Percentiles rank a stretch among this genome's conserved stretches.
Evolutionary conservation across 2,329 filamentous ascomycete species (phyloP).

Genomic region (Fusarium nematophilum): DNA sequence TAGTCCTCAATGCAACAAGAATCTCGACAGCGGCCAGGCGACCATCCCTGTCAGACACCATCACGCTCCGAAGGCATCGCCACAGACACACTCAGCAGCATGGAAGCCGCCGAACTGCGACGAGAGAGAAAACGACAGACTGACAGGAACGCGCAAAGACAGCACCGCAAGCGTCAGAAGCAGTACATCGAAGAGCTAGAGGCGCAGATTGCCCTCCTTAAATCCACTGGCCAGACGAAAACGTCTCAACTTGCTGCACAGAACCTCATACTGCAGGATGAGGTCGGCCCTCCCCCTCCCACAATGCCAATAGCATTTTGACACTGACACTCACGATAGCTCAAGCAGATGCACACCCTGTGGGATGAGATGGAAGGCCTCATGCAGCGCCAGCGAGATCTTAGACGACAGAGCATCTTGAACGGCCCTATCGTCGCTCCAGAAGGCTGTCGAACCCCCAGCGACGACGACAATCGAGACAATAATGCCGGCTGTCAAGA

Average conservation of each 20-base stretch:
- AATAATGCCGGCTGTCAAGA: background rate
- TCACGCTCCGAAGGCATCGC: background rate
- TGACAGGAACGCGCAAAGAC: constrained; percentile 11
- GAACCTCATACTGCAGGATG: constrained; percentile 9
- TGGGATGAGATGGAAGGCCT: constrained; percentile 18
- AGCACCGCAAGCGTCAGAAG: constrained; percentile 18
- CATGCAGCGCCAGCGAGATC: constrained; percentile 7
- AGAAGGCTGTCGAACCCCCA: background rate
- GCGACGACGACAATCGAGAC: background rate
- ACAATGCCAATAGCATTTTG: background rate
- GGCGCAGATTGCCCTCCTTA: constrained; percentile 9
- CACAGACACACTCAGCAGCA: background rate
- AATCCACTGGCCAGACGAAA: background rate
- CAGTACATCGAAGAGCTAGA: constrained; percentile 14
- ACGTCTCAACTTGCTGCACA: constrained; percentile 6
- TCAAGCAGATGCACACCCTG: background rate
- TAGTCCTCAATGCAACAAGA: too few species aligned
- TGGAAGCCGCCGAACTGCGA: background rate
- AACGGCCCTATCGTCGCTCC: background rate
- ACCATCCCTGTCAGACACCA: too few species aligned
- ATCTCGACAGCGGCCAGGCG: too few species aligned
- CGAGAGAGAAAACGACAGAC: constrained; percentile 16
- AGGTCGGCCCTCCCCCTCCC: background rate
- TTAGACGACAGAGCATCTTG: background rate
- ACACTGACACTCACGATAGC: background rate